Base-by-base conservation (phyloP, 345 rosid genomes). In the Iberis pinnata region DNA sequence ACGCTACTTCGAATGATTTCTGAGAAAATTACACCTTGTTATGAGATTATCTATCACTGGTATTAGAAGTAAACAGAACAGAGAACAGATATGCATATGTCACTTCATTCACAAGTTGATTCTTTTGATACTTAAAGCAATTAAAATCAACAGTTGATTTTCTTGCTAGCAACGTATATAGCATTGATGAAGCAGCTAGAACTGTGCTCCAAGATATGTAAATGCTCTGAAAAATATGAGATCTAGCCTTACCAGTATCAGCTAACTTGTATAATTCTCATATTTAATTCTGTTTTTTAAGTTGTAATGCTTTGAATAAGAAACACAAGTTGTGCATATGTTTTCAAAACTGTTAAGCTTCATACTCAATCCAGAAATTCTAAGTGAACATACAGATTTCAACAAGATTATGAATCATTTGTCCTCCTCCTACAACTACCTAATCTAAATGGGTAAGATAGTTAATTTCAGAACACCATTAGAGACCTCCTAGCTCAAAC, bases 1-100 rank as follows among this genome's bases (percentile, higher is more conserved):
- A n/a, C n/a, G n/a, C n/a, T 78, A 81, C 69, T 47, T 80, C 79
- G 67, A 81, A 86, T 53, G 92, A 83, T 75, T 79, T 78, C 89
- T 83, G 70, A 53, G 5, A 6, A 29, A 26, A 26, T 1, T 5
- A 13, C 18, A 1, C 40, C 12, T 7, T 4, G 18, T 53, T 14
- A 4, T 33, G 26, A 12, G 54, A 33, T 33, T n/a, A n/a, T n/a
- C n/a, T 18, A 12, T 31, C 9, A 33, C 11, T 2, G 12, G 12
- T 12, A 20, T 5, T n/a, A 33, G 4, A 31, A 7, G 40, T n/a
- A 39, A 39, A 40, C 27, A 26, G 42, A 5, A 20, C 13, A 2
- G 18, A 29, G 61, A 19, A 3, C 31, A 14, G 18, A 18, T 8
- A 14, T 19, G 16, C 15, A 25, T 44, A 13, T 43, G 12, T 18